phyloP scores from a whole-genome alignment of 108 stramenopile species.

The Schizochytrium sp. region DNA sequence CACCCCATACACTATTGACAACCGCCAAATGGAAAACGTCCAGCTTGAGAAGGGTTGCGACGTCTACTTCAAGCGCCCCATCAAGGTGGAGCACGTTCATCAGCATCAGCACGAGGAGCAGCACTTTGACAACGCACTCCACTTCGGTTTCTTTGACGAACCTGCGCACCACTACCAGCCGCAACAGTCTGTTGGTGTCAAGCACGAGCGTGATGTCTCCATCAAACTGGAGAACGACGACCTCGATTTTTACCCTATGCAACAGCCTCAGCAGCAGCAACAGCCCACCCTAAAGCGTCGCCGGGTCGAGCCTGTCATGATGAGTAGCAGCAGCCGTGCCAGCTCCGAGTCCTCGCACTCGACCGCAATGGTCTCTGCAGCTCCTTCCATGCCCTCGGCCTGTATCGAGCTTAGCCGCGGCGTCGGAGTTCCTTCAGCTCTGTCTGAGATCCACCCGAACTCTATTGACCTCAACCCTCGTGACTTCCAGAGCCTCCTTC shows the following conservation, averaged over 20 bases:
- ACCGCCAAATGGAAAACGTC: not conserved
- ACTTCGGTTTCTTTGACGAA: too few relatives aligned
- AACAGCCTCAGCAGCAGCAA: too few relatives aligned
- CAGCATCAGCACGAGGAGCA: too few relatives aligned
- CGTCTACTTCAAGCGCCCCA: constrained; percentile 41
- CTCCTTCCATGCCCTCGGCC: too few relatives aligned
- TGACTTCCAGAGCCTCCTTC: constrained; percentile 38
- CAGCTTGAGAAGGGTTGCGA: constrained; percentile 5
- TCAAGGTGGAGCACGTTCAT: not conserved
- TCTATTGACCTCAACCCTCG: constrained; percentile 15
- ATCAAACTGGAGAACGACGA: too few relatives aligned
- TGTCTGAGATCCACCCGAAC: not conserved
- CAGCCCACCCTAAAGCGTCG: too few relatives aligned
- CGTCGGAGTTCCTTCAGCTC: not conserved
- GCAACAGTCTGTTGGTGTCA: too few relatives aligned
- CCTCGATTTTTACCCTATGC: too few relatives aligned
- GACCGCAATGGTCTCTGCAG: constrained; percentile 5
- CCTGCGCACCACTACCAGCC: too few relatives aligned
- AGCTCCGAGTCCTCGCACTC: not conserved
- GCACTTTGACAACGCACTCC: too few relatives aligned
- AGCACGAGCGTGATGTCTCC: too few relatives aligned
- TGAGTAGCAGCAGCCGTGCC: not conserved
- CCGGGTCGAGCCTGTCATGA: too few relatives aligned
- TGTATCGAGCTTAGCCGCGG: not conserved
- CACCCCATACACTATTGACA: not conserved